phyloP scores from a whole-genome alignment of 177 flowering plant genomes.

The Vitis hybrid region DNA sequence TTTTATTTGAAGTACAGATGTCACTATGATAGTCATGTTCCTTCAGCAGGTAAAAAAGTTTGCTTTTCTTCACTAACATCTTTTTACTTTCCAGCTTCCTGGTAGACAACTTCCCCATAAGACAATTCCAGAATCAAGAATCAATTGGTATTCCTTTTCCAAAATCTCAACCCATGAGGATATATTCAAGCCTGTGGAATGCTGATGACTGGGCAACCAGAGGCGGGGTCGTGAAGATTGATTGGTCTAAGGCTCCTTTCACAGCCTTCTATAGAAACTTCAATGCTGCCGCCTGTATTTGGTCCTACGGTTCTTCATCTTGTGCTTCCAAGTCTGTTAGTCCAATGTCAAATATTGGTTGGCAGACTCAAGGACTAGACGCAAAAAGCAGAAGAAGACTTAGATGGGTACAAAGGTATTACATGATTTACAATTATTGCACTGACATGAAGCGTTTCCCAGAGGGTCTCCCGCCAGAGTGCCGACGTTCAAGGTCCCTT shows the following conservation, averaged over 20 bases:
- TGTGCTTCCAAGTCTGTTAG: not conserved
- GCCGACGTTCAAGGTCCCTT: not conserved
- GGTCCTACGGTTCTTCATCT: constrained; percentile 7
- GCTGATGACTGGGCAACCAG: constrained; percentile 30
- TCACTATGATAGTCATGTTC: not conserved
- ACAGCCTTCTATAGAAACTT: constrained; percentile 24
- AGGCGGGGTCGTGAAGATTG: constrained; percentile 26
- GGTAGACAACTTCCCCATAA: constrained; percentile 23
- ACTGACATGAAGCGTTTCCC: constrained; percentile 19
- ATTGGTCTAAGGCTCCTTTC: constrained; percentile 30
- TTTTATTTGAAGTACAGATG: too few species aligned
- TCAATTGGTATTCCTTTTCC: constrained; percentile 23
- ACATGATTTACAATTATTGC: constrained; percentile 30
- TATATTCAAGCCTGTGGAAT: constrained; percentile 27
- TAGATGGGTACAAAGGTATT: constrained; percentile 24
- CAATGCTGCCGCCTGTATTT: constrained; percentile 10
- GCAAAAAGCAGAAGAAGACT: constrained; percentile 12
- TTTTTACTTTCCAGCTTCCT: constrained; percentile 13
- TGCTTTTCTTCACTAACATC: constrained; percentile 5
- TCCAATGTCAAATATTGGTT: not conserved
- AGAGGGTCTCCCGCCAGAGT: constrained; percentile 21
- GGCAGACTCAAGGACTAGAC: constrained; percentile 21
- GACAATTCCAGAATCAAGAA: constrained; percentile 21
- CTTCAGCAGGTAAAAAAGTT: not conserved
- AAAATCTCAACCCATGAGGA: constrained; percentile 21